Base-by-base conservation (phyloP, 306 rosid genomes). In the Crotalaria pallida region DNA sequence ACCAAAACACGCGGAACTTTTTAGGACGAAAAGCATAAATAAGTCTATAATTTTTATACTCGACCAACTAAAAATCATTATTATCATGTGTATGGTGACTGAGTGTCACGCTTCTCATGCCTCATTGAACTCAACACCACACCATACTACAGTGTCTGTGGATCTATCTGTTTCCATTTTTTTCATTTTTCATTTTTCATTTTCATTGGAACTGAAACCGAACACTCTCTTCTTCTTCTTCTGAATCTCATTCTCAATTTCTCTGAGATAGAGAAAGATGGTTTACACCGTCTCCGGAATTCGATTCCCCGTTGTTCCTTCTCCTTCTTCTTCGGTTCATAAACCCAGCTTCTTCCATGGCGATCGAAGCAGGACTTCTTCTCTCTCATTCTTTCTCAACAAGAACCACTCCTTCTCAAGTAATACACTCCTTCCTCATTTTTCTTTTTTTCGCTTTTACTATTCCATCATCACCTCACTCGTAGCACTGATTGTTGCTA, bases 231-330 rank as follows among this genome's bases (percentile, higher is more conserved):
- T 52, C 43, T 51, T 3, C 5, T 27, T 36, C 58, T 55, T 57
- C 63, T 13, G 6, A 10, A 27, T 58, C 16, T 61, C 21, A 53
- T 53, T 65, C 53, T 10, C 23, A 52, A 5, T 33, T n/a, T 38
- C 31, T 3, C 2, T 1, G 3, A 19, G 17, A 16, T 6, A 48
- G 41, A 27, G 12, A 13, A 72, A 58, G 10, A 90, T 90, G 98
- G 94, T 85, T 73, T 90, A 84, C 12, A 87, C 98, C 0, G 56
- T 90, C 57, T 83, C 96, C 1, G 97, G 95, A 45, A 77, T 94
- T 50, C 89, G 92, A 36, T 81, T 88, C 74, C 90, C 95, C 10
- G 78, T 67, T 5, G 23, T 78, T 74, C 88, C 90, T 31, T 31
- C 36, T 31, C 65, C 93, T 74, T 87, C 90, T 31, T 31, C 36